Percentiles rank a stretch among this genome's conserved stretches.
These are phyloP conservation scores for Serpula lacrymans DNA, from an alignment of 768 basidiomycete species.

Conservation along the genomic window DNA sequence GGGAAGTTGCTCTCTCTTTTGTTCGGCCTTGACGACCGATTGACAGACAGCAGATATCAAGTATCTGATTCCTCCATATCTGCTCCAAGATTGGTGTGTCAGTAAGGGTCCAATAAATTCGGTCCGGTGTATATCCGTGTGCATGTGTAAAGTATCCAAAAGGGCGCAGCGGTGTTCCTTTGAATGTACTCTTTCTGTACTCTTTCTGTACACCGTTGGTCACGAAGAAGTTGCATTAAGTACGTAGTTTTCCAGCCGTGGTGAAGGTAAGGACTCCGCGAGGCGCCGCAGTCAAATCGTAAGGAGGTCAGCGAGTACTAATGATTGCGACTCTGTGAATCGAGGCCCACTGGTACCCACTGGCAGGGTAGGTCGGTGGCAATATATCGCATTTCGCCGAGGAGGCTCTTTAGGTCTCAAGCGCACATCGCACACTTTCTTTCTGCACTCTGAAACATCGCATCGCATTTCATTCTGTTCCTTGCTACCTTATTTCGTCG, in stretches of 20 bases:
- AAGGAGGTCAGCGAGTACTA: too few relatives aligned
- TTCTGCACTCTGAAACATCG: too few relatives aligned
- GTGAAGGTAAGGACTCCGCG: too few relatives aligned
- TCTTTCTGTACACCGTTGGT: too few relatives aligned
- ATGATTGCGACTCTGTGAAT: neutral
- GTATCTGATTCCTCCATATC: too few relatives aligned
- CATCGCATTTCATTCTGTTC: conserved; percentile 3
- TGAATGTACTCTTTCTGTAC: conserved; percentile 12
- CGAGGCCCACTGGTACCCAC: neutral
- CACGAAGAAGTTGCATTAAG: too few relatives aligned
- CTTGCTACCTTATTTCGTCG: neutral
- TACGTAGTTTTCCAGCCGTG: too few relatives aligned
- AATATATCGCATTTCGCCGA: conserved; percentile 13
- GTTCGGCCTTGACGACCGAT: conserved; percentile 14
- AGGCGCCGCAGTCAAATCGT: too few relatives aligned
- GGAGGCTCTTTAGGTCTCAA: conserved; percentile 3
- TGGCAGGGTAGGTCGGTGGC: conserved; percentile 4
- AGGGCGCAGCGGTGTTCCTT: too few relatives aligned
- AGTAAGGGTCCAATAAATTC: conserved; percentile 10
- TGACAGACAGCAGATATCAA: conserved; percentile 12
- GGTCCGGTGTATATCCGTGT: conserved; percentile 9
- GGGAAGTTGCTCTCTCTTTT: conserved; percentile 8
- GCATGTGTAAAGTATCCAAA: conserved; percentile 7
- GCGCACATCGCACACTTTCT: conserved; percentile 1
- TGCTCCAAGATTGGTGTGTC: conserved; percentile 11